Percentiles rank a stretch among this genome's conserved stretches.
Evolutionary conservation across 352 stramenopile genomes (phyloP).

Genomic region (Pythium aphanidermatum): DNA sequence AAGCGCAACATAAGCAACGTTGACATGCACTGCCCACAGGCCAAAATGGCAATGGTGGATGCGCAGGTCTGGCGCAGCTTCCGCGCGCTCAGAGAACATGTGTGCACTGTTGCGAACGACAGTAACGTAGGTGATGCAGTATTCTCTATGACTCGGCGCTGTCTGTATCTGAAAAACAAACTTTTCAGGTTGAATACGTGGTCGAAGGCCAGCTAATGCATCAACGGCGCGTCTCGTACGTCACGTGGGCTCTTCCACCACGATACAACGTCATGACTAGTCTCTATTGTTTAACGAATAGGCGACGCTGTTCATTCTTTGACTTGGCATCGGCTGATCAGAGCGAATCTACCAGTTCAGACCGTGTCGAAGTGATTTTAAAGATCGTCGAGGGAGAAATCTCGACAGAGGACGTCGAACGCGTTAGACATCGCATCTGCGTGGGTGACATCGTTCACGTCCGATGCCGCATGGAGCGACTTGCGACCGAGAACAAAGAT

Average conservation of each 20-base stretch:
- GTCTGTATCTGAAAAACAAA: constrained; percentile 1
- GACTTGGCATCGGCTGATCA: constrained; percentile 41
- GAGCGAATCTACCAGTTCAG: constrained; percentile 4
- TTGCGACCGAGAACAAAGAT: constrained; percentile 5
- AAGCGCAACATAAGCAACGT: constrained; percentile 1
- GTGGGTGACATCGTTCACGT: constrained; percentile 65
- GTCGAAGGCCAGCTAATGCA: constrained; percentile 77
- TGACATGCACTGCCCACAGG: constrained; percentile 1
- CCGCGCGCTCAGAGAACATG: constrained; percentile 29
- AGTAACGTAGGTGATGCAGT: constrained; percentile 6
- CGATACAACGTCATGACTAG: no score
- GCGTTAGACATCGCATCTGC: constrained; percentile 54
- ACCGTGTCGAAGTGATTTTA: constrained; percentile 68
- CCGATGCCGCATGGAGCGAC: constrained; percentile 48
- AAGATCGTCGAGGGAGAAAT: constrained; percentile 71
- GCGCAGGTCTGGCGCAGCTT: constrained; percentile 42
- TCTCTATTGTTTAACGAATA: no score
- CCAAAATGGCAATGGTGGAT: not conserved
- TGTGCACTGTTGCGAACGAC: constrained; percentile 23
- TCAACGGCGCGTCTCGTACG: constrained; percentile 62
- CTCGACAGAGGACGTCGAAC: constrained; percentile 51
- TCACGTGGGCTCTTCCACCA: not conserved
- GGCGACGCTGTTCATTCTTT: constrained; percentile 71
- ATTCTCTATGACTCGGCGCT: not conserved
- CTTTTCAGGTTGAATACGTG: constrained; percentile 30